These are phyloP conservation scores for Tetrapisispora iriomotensis DNA, from an alignment of 805 yeast species.

Conservation along the genomic window DNA sequence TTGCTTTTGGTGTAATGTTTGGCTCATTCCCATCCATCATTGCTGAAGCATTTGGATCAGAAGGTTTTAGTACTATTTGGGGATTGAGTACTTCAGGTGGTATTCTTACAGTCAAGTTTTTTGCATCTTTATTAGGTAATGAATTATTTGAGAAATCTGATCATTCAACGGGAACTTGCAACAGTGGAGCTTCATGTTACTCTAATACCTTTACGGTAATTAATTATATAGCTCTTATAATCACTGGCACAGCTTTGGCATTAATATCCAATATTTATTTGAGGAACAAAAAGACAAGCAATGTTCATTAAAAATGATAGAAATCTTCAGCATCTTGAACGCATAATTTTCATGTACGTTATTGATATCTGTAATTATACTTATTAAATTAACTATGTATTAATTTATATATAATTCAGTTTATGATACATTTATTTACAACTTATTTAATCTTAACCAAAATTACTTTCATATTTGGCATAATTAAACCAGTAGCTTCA, in stretches of 20 bases:
- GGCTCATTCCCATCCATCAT: slow-evolving; percentile 72
- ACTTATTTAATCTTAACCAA: too few species aligned
- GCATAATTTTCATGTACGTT: too few species aligned
- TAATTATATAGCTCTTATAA: background rate
- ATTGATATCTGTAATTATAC: too few species aligned
- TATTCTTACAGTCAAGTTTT: slow-evolving; percentile 39
- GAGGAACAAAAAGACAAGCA: background rate
- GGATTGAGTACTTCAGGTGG: slow-evolving; percentile 69
- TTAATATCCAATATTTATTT: background rate
- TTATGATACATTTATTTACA: too few species aligned
- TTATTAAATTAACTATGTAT: too few species aligned
- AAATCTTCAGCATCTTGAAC: too few species aligned
- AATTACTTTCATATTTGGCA: too few species aligned
- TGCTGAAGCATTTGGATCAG: slow-evolving; percentile 63
- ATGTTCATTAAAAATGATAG: background rate
- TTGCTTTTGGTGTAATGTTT: slow-evolving; percentile 59
- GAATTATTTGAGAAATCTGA: slow-evolving; percentile 40
- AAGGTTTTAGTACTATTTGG: slow-evolving; percentile 65
- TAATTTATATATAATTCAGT: too few species aligned
- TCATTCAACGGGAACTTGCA: slow-evolving; percentile 35
- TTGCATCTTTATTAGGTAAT: slow-evolving; percentile 47
- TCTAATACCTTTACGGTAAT: slow-evolving; percentile 28
- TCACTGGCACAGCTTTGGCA: background rate
- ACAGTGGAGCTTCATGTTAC: slow-evolving; percentile 40
- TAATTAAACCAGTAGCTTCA: too few species aligned